phyloP scores from a whole-genome alignment of 208 protist species.

The Vickermania ingenoplastis region DNA sequence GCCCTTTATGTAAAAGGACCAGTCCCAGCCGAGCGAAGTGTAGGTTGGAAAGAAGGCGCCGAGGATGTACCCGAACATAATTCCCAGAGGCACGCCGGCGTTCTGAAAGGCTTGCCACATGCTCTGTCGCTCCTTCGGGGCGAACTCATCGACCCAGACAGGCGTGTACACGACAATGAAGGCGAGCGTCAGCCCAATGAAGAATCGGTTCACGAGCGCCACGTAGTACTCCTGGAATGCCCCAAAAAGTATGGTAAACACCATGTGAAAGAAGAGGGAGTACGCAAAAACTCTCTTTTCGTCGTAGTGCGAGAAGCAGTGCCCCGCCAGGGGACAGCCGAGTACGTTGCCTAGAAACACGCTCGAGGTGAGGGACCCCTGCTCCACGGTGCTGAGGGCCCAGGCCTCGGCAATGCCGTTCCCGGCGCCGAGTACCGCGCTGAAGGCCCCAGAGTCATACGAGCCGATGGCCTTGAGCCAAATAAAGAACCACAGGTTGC shows the following conservation, averaged over 20 bases:
- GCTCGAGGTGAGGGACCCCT: constrained; percentile 67
- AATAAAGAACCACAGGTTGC: constrained; percentile 73
- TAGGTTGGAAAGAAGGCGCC: constrained; percentile 53
- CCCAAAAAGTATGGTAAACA: constrained; percentile 78
- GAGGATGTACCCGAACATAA: constrained; percentile 85
- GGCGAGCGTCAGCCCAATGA: constrained; percentile 82
- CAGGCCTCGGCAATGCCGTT: constrained; percentile 69
- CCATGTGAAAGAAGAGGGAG: constrained; percentile 53
- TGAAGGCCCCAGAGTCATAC: constrained; percentile 87
- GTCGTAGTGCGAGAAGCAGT: constrained; percentile 58
- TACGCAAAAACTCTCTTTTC: constrained; percentile 47
- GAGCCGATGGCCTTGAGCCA: constrained; percentile 73
- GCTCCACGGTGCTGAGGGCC: constrained; percentile 29
- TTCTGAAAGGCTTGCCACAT: constrained; percentile 90
- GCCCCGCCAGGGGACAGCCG: constrained; percentile 64
- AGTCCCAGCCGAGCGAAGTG: constrained; percentile 56
- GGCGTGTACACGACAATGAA: constrained; percentile 89
- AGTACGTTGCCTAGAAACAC: constrained; percentile 83
- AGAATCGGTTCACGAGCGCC: constrained; percentile 67
- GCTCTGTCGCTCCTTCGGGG: constrained; percentile 63
- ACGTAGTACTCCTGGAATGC: constrained; percentile 30
- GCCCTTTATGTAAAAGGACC: constrained; percentile 77
- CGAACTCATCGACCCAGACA: constrained; percentile 90
- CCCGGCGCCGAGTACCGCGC: constrained; percentile 53
- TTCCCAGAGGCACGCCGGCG: constrained; percentile 83